Conservation (phyloP, 192 early-diverging fungal species). For the Coemansia sp. region DNA sequence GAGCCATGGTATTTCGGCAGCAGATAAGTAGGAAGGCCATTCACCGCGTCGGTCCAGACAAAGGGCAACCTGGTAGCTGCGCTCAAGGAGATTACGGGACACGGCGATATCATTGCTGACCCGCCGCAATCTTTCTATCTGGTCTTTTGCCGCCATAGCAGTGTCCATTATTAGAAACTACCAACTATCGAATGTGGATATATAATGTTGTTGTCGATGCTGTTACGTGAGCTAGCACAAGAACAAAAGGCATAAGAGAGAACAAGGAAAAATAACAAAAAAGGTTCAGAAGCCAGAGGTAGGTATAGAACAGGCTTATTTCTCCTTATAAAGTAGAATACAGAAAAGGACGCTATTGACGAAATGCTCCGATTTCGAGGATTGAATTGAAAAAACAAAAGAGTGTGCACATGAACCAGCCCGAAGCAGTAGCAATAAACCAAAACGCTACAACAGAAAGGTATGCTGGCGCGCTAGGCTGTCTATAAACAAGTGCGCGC, state of each 20-base stretch:
- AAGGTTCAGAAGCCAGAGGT: not conserved
- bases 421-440: not conserved
- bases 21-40: constrained; percentile 37
- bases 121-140: not conserved
- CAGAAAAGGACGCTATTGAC: not conserved
- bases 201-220: not conserved
- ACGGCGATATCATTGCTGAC: not conserved
- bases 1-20: constrained; percentile 38
- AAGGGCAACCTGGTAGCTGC: constrained; percentile 51
- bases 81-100: constrained; percentile 24
- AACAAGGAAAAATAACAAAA: not conserved
- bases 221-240: not conserved
- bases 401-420: not conserved
- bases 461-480: not conserved
- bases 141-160: not conserved
- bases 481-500: not conserved
- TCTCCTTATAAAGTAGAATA: not conserved
- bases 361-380: not conserved
- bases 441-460: not conserved
- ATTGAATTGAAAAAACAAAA: not conserved
- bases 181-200: not conserved
- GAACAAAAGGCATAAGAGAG: not conserved
- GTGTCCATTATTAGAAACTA: not conserved
- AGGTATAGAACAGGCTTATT: not conserved
- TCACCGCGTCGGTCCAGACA: constrained; percentile 35